phyloP scores from a whole-genome alignment of 805 yeast genomes.

The Myxozyma nipponensis region DNA sequence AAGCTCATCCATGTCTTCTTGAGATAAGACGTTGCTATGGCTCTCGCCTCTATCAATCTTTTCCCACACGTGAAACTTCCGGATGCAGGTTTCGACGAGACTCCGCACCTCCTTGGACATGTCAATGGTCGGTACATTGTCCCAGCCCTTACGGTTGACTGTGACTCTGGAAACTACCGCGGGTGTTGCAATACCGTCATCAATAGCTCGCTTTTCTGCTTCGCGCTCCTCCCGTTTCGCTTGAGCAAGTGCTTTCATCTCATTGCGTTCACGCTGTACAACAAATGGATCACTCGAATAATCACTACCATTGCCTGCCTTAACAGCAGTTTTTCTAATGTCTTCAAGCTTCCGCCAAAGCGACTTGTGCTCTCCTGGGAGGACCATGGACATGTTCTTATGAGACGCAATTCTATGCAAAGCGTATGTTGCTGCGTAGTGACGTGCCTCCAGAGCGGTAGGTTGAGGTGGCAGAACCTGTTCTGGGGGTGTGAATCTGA shows the following conservation, averaged over 20 bases:
- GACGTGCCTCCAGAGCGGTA: conserved; percentile 85
- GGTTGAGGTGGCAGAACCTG: conserved; percentile 60
- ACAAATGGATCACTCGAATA: conserved; percentile 77
- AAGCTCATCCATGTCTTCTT: conserved; percentile 37
- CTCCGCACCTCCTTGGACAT: conserved; percentile 61
- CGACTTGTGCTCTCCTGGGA: conserved; percentile 76
- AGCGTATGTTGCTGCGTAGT: conserved; percentile 84
- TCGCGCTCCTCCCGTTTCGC: conserved; percentile 10
- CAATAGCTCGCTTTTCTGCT: conserved; percentile 10
- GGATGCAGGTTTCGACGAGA: conserved; percentile 57
- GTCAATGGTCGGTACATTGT: conserved; percentile 61
- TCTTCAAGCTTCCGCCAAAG: conserved; percentile 73
- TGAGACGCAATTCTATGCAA: conserved; percentile 71
- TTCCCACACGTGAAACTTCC: conserved; percentile 35
- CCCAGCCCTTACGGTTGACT: conserved; percentile 56
- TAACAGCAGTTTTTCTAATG: conserved; percentile 49
- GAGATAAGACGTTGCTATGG: not conserved
- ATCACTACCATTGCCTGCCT: conserved; percentile 47
- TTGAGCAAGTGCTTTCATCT: conserved; percentile 41
- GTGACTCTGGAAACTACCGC: not conserved
- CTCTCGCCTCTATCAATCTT: not conserved
- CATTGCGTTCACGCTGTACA: conserved; percentile 57
- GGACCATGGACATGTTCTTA: conserved; percentile 79
- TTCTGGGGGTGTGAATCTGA: conserved; percentile 51
- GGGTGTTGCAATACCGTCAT: conserved; percentile 7